Conservation (phyloP, 305 asterid genomes). For the Rubia balearica region DNA sequence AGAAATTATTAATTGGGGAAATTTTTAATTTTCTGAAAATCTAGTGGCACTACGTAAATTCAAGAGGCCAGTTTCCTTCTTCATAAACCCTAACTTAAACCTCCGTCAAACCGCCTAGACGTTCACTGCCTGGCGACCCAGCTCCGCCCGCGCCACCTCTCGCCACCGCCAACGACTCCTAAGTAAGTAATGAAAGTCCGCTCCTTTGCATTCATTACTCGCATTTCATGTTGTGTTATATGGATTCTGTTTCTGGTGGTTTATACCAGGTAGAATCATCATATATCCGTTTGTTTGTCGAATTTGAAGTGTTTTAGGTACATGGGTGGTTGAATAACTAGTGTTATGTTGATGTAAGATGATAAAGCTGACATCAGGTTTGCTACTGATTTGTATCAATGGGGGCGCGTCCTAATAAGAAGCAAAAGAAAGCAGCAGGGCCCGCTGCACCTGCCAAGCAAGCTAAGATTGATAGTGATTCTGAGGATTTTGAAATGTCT, state of each 20-base stretch:
- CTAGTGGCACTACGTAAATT: neutral
- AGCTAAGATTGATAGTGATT: slow-evolving; percentile 43
- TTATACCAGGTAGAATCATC: neutral
- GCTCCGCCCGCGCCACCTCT: slow-evolving; percentile 3
- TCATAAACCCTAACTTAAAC: slow-evolving; percentile 12
- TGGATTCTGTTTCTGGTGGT: neutral
- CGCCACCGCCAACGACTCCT: neutral
- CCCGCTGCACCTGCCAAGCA: slow-evolving; percentile 21
- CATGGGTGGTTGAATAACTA: neutral
- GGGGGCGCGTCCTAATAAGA: slow-evolving; percentile 43
- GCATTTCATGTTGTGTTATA: neutral
- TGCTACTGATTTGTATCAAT: neutral
- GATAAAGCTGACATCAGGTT: slow-evolving; percentile 4
- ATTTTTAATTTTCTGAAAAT: neutral
- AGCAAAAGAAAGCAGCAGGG: slow-evolving; percentile 41
- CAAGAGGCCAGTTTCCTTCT: neutral
- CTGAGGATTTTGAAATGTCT: slow-evolving; percentile 30
- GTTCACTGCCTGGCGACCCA: neutral
- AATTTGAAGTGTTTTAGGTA: neutral
- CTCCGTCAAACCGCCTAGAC: slow-evolving; percentile 4
- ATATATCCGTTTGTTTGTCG: neutral
- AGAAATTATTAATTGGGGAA: neutral
- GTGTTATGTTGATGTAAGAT: neutral
- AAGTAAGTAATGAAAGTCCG: neutral
- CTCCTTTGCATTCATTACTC: neutral